Percentiles rank a stretch among this genome's conserved stretches.
These are phyloP conservation scores for Tylopilus orsonianus DNA, from an alignment of 1,284 basidiomycete species.

Conservation along the genomic window DNA sequence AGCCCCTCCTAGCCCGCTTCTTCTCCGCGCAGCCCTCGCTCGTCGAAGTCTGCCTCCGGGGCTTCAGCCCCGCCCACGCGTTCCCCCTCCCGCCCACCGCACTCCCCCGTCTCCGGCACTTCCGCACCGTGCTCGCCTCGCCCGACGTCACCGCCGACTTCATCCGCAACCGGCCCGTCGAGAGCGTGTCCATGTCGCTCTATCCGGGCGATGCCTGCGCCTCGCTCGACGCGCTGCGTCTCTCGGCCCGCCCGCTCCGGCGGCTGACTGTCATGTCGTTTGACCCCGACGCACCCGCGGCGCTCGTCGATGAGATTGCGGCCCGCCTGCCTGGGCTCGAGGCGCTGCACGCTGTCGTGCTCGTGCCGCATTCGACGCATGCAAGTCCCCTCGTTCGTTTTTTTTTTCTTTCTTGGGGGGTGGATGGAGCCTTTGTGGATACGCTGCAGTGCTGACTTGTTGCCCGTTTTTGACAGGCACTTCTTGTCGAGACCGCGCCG, in stretches of 20 bases:
- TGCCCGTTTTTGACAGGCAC: conserved; percentile 27
- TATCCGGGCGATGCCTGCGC: conserved; percentile 38
- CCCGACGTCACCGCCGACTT: conserved; percentile 46
- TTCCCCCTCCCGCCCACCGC: conserved; percentile 42
- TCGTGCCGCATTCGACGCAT: conserved; percentile 44
- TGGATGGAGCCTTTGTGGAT: no score
- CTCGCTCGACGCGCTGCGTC: conserved; percentile 45
- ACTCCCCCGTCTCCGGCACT: conserved; percentile 47
- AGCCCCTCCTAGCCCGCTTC: conserved; percentile 47
- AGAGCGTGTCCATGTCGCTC: conserved; percentile 53
- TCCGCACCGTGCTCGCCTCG: conserved; percentile 56
- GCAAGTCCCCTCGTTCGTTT: conserved; percentile 32
- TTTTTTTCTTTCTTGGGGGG: background rate
- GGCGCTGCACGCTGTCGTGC: conserved; percentile 55
- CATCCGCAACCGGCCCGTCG: conserved; percentile 49
- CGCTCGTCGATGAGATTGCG: conserved; percentile 47
- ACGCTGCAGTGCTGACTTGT: no score
- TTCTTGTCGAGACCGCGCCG: conserved; percentile 29
- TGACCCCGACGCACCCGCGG: conserved; percentile 42
- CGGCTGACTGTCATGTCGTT: conserved; percentile 60
- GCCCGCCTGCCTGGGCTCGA: conserved; percentile 48
- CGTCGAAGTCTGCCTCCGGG: conserved; percentile 52
- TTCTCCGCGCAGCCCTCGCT: conserved; percentile 50
- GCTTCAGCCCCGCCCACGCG: conserved; percentile 35
- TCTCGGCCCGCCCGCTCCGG: conserved; percentile 41